These are phyloP conservation scores for Scleroderma bovista DNA, from an alignment of 768 basidiomycete species.

Conservation along the genomic window DNA sequence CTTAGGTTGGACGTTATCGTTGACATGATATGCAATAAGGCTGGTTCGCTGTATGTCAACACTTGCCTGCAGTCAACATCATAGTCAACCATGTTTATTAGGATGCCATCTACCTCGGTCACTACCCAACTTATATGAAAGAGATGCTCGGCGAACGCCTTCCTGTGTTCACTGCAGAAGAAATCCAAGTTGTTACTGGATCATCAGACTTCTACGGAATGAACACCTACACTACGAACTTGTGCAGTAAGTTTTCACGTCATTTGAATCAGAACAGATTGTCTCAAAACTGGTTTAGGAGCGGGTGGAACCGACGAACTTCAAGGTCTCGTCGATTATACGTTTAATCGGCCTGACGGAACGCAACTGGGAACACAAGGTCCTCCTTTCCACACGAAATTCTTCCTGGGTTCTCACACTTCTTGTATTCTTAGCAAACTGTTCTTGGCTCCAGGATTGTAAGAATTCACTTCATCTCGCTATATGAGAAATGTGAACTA, in stretches of 20 bases:
- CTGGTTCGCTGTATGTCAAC: constrained; percentile 49
- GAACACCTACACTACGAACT: constrained; percentile 67
- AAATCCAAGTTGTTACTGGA: constrained; percentile 51
- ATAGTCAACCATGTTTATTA: constrained; percentile 14
- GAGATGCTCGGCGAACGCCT: constrained; percentile 54
- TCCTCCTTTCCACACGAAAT: constrained; percentile 17
- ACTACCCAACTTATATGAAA: constrained; percentile 57
- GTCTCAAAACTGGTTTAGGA: constrained; percentile 26
- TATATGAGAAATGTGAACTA: background rate
- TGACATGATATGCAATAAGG: constrained; percentile 30
- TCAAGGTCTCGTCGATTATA: constrained; percentile 54
- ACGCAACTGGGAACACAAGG: constrained; percentile 60
- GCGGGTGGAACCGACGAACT: constrained; percentile 60
- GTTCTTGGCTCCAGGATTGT: constrained; percentile 66
- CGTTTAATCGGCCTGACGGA: constrained; percentile 58
- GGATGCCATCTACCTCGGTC: constrained; percentile 69
- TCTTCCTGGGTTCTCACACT: background rate
- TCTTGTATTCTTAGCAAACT: constrained; percentile 39
- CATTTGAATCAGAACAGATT: background rate
- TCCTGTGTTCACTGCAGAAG: constrained; percentile 51
- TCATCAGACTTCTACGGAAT: constrained; percentile 71
- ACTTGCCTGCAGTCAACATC: background rate
- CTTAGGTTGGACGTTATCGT: constrained; percentile 13
- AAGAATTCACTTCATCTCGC: constrained; percentile 16
- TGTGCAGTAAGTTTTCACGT: constrained; percentile 40